These are phyloP conservation scores for Jimgerdemannia lactiflua DNA, from an alignment of 192 early-diverging fungal genomes.

Conservation along the genomic window DNA sequence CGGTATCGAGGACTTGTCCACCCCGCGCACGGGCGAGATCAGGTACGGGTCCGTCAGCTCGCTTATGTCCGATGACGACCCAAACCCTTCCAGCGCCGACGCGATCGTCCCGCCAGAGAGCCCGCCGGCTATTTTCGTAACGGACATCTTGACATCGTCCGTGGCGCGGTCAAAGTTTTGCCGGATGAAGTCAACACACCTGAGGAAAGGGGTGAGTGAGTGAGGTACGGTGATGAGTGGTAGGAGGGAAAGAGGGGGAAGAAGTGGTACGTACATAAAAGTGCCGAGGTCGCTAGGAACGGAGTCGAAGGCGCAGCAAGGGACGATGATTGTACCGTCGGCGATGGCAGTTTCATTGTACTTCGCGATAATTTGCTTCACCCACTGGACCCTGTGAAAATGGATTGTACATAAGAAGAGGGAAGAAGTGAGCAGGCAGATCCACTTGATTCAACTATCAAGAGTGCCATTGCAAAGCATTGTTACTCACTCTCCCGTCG, in stretches of 20 bases:
- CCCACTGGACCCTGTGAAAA: conserved; percentile 37
- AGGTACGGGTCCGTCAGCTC: conserved; percentile 22
- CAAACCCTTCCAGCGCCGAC: conserved; percentile 28
- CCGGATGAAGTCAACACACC: conserved; percentile 52
- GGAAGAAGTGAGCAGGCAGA: not conserved
- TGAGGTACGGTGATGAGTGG: not conserved
- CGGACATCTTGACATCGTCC: conserved; percentile 59
- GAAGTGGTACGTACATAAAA: conserved; percentile 47
- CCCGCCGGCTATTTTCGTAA: conserved; percentile 49
- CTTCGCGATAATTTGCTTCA: conserved; percentile 58
- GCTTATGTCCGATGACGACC: not conserved
- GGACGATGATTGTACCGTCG: conserved; percentile 70
- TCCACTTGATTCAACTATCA: no score
- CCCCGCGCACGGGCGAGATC: conserved; percentile 23
- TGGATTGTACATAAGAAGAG: not conserved
- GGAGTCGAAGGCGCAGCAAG: conserved; percentile 88
- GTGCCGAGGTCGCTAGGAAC: conserved; percentile 86
- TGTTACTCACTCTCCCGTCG: conserved; percentile 69
- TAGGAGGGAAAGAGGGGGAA: no score
- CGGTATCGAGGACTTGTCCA: conserved; percentile 26
- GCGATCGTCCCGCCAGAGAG: conserved; percentile 68
- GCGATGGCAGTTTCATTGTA: conserved; percentile 64
- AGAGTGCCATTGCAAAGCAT: not conserved
- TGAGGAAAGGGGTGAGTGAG: conserved; percentile 1
- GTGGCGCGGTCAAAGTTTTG: conserved; percentile 44